Percentiles rank a stretch among this genome's conserved stretches.
Evolutionary conservation across 257 asterid genomes (phyloP).

Genomic region (Mentha longifolia): DNA sequence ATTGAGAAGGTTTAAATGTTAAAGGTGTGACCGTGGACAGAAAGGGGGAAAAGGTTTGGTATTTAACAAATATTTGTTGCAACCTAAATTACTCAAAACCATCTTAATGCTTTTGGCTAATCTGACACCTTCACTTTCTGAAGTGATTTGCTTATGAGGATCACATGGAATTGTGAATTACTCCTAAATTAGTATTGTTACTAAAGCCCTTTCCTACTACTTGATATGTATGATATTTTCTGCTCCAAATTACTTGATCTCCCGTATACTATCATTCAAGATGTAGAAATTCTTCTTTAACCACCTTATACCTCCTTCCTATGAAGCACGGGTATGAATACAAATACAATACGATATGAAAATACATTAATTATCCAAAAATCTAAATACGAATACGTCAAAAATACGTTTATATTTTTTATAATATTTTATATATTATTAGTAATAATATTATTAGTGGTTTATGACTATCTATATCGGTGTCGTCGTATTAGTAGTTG

Average conservation of each 20-base stretch:
- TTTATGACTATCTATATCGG: too few relatives aligned
- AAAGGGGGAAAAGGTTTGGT: background rate
- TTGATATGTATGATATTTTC: background rate
- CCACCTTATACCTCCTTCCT: background rate
- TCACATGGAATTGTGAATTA: background rate
- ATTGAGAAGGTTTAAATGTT: background rate
- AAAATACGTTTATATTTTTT: too few relatives aligned
- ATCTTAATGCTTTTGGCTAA: background rate
- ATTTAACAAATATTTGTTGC: background rate
- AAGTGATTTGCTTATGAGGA: background rate
- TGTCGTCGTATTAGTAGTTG: too few relatives aligned
- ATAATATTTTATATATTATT: too few relatives aligned
- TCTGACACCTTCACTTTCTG: background rate
- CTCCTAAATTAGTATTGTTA: background rate
- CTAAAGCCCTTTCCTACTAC: background rate
- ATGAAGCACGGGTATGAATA: too few relatives aligned
- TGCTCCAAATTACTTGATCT: constrained; percentile 8
- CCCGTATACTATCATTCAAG: background rate
- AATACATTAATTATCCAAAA: too few relatives aligned
- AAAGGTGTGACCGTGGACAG: background rate
- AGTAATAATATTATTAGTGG: too few relatives aligned
- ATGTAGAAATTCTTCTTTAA: background rate
- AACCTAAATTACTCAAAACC: background rate
- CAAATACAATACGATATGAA: too few relatives aligned
- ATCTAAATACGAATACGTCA: too few relatives aligned